Base-by-base conservation (phyloP, 2,329 filamentous ascomycete genomes). In the Cytospora mali region DNA sequence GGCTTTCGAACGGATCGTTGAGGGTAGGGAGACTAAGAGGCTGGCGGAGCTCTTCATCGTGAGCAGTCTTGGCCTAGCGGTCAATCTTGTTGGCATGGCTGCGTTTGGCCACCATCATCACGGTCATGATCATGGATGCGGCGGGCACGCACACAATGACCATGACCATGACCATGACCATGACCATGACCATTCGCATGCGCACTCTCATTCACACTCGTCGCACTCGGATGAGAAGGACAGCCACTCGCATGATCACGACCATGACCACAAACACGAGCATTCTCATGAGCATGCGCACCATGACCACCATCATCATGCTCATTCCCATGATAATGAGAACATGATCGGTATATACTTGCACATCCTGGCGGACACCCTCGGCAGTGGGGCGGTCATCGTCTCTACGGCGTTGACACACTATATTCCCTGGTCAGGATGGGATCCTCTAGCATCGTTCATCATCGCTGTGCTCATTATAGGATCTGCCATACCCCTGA, bases 341-440 rank as follows among this genome's bases (percentile, higher is more conserved):
- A 99, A 99, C 73, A 97, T 99, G 93, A 79, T 95, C 69, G 95
- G 95, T 14, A 98, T 99, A 68, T 99, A 96, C 75, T 81, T 99
- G 23, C 95, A 99, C 72, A 91, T 99, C 56, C 82, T 98, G 29
- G 95, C 95, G 6, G 95, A 99, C 73, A 96, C 95, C 0, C 87
- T 98, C 31, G 95, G 95, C 28, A 97, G 93, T 60, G 90, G 93
- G 1, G 95, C 95, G 1, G 95, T 99, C 54, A 97, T 99, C 66
- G 86, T 93, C 35, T 97, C 93, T 9, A 99, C 95, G 0, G 79
- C 92, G 0, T 81, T 98, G 25, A 96, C 96, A 0, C 89, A 96
- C 72, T 88, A 92, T 70, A 90, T 91, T 72, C 90, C 91, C 18
- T 98, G 94, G 93, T 85, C 92, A 7, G 92, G 94, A 27, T 99